Evolutionary conservation across 352 stramenopile species (phyloP).

Genomic region (Phytopythium oedochilum): DNA sequence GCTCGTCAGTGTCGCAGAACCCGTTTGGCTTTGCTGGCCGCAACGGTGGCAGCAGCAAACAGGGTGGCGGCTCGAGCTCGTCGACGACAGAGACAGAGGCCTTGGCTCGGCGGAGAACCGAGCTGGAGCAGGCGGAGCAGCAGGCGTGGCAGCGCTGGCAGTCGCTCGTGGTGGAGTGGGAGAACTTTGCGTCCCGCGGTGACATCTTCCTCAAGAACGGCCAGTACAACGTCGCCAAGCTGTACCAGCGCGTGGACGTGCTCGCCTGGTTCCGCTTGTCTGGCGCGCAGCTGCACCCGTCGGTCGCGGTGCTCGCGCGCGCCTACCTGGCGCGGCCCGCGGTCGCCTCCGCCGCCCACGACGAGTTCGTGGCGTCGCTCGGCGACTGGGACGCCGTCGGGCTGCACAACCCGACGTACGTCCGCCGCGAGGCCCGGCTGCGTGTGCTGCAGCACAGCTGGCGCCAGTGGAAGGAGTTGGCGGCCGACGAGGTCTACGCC

Average conservation of each 20-base stretch:
- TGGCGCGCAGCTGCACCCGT: constrained; percentile 20
- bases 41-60: background rate
- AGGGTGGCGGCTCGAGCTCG: background rate
- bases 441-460: constrained; percentile 29
- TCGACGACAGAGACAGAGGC: background rate
- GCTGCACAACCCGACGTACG: background rate
- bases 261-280: constrained; percentile 31
- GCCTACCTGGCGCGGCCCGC: constrained; percentile 19
- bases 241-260: constrained; percentile 37
- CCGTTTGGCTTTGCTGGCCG: background rate
- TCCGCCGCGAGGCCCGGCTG: constrained; percentile 14
- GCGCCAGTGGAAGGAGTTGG: constrained; percentile 22
- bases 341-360: constrained; percentile 8
- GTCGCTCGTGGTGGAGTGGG: constrained; percentile 25
- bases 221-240: constrained; percentile 35
- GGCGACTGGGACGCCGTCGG: background rate
- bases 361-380: background rate
- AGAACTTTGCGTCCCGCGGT: constrained; percentile 18
- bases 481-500: background rate
- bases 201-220: constrained; percentile 31
- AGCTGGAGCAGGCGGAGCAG: constrained; percentile 10
- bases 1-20: constrained; percentile 5
- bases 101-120: background rate
- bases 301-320: constrained; percentile 24
- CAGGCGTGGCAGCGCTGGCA: constrained; percentile 35